A percentile compares a stretch with the other conserved stretches of the same genome.
phyloP scores from a whole-genome alignment of 805 yeast genomes.

The Barnettozyma californica region DNA sequence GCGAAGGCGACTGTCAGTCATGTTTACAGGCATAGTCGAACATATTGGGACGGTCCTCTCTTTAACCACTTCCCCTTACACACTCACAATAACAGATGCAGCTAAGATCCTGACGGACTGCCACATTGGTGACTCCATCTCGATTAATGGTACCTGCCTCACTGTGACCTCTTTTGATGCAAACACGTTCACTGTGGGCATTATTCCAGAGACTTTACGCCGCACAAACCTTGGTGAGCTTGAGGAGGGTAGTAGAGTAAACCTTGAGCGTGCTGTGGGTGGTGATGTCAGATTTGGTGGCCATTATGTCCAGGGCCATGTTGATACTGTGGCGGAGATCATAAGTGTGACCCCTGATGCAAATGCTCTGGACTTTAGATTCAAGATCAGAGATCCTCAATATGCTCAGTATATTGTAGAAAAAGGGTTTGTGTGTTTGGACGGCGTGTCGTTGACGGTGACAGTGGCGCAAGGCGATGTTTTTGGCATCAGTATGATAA shows the following conservation, averaged over 20 bases:
- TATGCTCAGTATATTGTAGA: slow-evolving; percentile 75
- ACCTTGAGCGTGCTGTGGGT: slow-evolving; percentile 85
- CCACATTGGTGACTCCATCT: slow-evolving; percentile 90
- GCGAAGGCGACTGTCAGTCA: too few species aligned
- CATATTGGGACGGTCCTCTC: slow-evolving; percentile 58
- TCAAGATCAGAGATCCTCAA: slow-evolving; percentile 58
- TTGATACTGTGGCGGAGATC: slow-evolving; percentile 80
- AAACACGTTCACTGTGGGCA: slow-evolving; percentile 74
- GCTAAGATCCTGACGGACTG: slow-evolving; percentile 65
- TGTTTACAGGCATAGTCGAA: slow-evolving; percentile 96
- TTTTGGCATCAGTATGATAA: slow-evolving; percentile 86
- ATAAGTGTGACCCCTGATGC: slow-evolving; percentile 50
- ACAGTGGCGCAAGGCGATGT: slow-evolving; percentile 55
- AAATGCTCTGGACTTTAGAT: slow-evolving; percentile 75
- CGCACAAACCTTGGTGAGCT: slow-evolving; percentile 71
- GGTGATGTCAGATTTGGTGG: slow-evolving; percentile 89
- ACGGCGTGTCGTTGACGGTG: slow-evolving; percentile 90
- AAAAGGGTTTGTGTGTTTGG: slow-evolving; percentile 90
- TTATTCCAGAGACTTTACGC: slow-evolving; percentile 87
- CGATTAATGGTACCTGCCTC: slow-evolving; percentile 83
- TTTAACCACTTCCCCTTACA: slow-evolving; percentile 59
- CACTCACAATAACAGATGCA: slow-evolving; percentile 62
- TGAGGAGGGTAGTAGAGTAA: slow-evolving; percentile 55
- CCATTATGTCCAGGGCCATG: slow-evolving; percentile 96
- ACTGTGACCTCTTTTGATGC: slow-evolving; percentile 80